These are phyloP conservation scores for Triglochin maritima DNA, from an alignment of 106 monocot genomes.

Conservation along the genomic window DNA sequence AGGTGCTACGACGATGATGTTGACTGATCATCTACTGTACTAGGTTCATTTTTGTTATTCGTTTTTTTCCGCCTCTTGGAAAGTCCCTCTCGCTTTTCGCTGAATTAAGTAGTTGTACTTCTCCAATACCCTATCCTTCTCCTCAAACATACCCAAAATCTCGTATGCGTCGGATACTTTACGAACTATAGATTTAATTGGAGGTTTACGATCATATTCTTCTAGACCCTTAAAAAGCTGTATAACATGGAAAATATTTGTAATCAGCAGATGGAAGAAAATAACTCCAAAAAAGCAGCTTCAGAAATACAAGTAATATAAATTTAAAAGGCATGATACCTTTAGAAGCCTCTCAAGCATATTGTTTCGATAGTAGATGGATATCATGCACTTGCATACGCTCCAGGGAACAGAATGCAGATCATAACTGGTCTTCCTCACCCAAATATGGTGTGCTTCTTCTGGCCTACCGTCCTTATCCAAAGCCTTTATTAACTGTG, in stretches of 20 bases:
- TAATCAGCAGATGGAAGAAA: not conserved
- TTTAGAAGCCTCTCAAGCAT: slow-evolving; percentile 88
- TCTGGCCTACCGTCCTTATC: slow-evolving; percentile 91
- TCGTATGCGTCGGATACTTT: slow-evolving; percentile 95
- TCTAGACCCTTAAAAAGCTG: slow-evolving; percentile 82
- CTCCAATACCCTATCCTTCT: slow-evolving; percentile 53
- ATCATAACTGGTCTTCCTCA: slow-evolving; percentile 56
- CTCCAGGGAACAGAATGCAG: slow-evolving; percentile 90
- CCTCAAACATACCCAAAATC: slow-evolving; percentile 52
- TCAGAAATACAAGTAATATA: not conserved
- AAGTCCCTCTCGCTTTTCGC: slow-evolving; percentile 11
- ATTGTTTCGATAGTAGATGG: slow-evolving; percentile 92
- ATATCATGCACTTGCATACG: slow-evolving; percentile 85
- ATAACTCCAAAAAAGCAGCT: not conserved
- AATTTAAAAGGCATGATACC: slow-evolving; percentile 24
- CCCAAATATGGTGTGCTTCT: slow-evolving; percentile 92
- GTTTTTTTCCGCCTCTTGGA: slow-evolving; percentile 23
- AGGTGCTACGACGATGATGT: not conserved
- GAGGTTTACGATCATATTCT: slow-evolving; percentile 65
- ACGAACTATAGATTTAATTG: slow-evolving; percentile 59
- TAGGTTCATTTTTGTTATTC: slow-evolving; percentile 9
- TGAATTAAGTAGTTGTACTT: slow-evolving; percentile 51
- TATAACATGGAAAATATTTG: not conserved
- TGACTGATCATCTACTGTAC: not conserved
- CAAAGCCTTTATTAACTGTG: slow-evolving; percentile 75